Evolutionary conservation across 352 stramenopile species (phyloP).

Genomic region (Pythium coloratum): DNA sequence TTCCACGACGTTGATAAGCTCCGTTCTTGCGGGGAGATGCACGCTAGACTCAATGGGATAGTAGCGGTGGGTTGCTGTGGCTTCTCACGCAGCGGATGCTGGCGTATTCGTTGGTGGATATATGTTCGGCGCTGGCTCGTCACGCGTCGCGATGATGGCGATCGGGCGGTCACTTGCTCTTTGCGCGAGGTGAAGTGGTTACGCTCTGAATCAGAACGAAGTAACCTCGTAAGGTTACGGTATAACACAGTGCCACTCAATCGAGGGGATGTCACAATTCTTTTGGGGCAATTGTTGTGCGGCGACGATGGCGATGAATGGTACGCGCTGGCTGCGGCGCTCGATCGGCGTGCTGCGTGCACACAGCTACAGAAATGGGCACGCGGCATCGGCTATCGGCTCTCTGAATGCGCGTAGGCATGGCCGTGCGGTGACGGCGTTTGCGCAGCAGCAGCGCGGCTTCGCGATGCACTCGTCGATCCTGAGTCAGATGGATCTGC

Average conservation of each 20-base stretch:
- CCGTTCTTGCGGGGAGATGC: not conserved
- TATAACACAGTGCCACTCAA: not conserved
- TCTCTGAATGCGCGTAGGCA: not conserved
- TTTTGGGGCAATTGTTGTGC: not conserved
- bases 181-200: not conserved
- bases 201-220: not conserved
- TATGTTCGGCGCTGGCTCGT: not conserved
- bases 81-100: not conserved
- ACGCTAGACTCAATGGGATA: not conserved
- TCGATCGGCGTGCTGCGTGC: not conserved
- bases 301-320: constrained; percentile 19
- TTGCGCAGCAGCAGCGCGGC: constrained; percentile 31
- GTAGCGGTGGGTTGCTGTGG: not conserved
- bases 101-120: not conserved
- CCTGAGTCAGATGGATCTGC: constrained; percentile 64
- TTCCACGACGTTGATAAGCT: not conserved
- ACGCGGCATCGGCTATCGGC: not conserved
- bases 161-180: not conserved
- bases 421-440: not conserved
- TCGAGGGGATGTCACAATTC: not conserved
- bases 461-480: constrained; percentile 80
- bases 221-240: not conserved
- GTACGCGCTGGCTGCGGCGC: constrained; percentile 20
- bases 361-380: not conserved
- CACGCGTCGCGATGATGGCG: not conserved